These are phyloP conservation scores for Sphenostylis stenocarpa DNA, from an alignment of 306 rosid genomes.

Conservation along the genomic window DNA sequence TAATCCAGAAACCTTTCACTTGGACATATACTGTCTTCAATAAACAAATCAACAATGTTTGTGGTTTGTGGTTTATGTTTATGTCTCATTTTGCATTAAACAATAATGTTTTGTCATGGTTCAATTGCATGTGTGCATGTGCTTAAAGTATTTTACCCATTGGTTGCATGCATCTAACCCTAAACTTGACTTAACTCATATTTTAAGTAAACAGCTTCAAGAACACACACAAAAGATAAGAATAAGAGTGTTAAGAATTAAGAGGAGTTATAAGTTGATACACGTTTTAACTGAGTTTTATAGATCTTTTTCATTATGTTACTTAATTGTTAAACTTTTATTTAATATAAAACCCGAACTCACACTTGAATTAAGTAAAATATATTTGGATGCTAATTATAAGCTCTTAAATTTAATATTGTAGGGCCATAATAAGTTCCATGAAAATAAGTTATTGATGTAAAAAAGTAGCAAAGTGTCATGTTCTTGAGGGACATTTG, in stretches of 20 bases:
- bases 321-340: too few relatives aligned
- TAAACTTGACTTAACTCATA: conserved; percentile 33
- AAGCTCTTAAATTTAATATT: too few relatives aligned
- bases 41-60: conserved; percentile 16
- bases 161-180: conserved; percentile 55
- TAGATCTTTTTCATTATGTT: too few relatives aligned
- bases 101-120: conserved; percentile 16
- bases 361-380: too few relatives aligned
- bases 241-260: background rate
- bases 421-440: too few relatives aligned
- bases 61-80: background rate
- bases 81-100: conserved; percentile 28
- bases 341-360: too few relatives aligned
- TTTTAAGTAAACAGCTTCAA: conserved; percentile 29
- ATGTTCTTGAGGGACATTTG: conserved; percentile 31
- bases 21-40: conserved; percentile 32
- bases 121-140: conserved; percentile 45
- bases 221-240: background rate
- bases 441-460: background rate
- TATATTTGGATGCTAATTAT: too few relatives aligned
- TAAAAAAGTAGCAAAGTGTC: conserved; percentile 2
- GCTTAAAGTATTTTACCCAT: conserved; percentile 32
- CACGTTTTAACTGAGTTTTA: too few relatives aligned
- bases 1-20: conserved; percentile 36
- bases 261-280: background rate